phyloP scores from a whole-genome alignment of 2,329 filamentous ascomycete species.

The Talaromyces verruculosus region DNA sequence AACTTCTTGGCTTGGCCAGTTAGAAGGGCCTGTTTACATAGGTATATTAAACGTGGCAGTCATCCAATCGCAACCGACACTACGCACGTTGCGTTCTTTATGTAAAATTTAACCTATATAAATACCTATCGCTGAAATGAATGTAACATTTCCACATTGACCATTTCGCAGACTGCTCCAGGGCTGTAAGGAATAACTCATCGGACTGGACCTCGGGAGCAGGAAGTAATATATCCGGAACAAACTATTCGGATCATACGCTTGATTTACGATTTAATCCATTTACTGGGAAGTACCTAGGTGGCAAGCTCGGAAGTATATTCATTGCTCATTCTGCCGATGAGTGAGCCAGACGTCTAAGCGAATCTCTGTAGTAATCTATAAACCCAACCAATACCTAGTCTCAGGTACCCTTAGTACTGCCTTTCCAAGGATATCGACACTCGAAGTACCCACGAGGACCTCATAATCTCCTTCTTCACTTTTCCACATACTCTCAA shows the following conservation, averaged over 20 bases:
- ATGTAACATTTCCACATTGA: not conserved
- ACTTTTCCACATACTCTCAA: constrained; percentile 41
- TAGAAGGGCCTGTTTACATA: no score
- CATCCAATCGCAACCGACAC: not conserved
- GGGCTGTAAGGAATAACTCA: not conserved
- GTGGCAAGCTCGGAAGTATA: not conserved
- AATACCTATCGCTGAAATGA: not conserved
- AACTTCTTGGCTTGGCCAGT: not conserved
- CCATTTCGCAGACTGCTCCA: not conserved
- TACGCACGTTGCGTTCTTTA: not conserved
- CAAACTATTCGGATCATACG: not conserved
- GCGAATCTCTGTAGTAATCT: not conserved
- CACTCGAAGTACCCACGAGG: constrained; percentile 37
- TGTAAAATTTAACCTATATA: not conserved
- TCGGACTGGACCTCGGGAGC: not conserved
- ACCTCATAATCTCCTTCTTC: constrained; percentile 42
- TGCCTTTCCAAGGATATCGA: constrained; percentile 26
- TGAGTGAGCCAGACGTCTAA: not conserved
- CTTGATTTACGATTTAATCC: not conserved
- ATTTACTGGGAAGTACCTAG: not conserved
- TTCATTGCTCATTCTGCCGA: not conserved
- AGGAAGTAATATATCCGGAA: not conserved
- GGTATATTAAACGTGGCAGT: not conserved
- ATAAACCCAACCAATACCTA: constrained; percentile 29
- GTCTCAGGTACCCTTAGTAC: constrained; percentile 26